Evolutionary conservation across 2,329 filamentous ascomycete genomes (phyloP), one percentile per base, ranked within the genome.

Genomic region (Diplodia intermedia): DNA sequence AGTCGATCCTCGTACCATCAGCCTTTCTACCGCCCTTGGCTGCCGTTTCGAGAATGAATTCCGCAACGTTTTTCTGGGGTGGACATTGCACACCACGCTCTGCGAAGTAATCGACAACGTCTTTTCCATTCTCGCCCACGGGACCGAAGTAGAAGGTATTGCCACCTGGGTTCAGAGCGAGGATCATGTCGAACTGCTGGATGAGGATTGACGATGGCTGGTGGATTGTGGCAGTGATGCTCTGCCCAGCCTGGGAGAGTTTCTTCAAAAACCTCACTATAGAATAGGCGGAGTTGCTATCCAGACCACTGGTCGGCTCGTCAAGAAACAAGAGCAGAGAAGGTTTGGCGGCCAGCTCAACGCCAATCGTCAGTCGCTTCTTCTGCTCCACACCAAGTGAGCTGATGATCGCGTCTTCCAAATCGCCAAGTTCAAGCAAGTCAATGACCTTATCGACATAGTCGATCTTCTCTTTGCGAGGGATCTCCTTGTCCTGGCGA

Each of bases 361-460:
- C 91, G 0, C 92, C 92, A 5, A 96, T 89, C 71, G 91, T 91
- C 6, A 94, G 85, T 62, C 93, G 85, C 47, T 91, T 86, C 82
- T 95, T 96, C 81, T 97, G 92, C 1, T 92, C 93, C 60, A 92
- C 93, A 70, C 90, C 92, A 68, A 97, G 88, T 14, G 93, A 93
- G 78, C 94, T 95, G 14, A 88, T 86, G 70, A 95, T 90, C 14
- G 89, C 89, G 73, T 92, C 89, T 72, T 90, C 85, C 43, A 91
- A 84, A 36, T 90, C 85, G 18, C 0, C 91, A 90, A 0, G 93
- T 96, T 53, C 93, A 92, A 71, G 96, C 88, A 56, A 95, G 79
- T 3, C 89, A 90, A 70, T 91, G 81, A 2, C 88, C 84, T 75
- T 94, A 91, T 2, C 85, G 83, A 38, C 85, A 82, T 68, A 76